Conservation (phyloP, 495 filamentous ascomycete genomes). For the Penicillium egyptiacum region DNA sequence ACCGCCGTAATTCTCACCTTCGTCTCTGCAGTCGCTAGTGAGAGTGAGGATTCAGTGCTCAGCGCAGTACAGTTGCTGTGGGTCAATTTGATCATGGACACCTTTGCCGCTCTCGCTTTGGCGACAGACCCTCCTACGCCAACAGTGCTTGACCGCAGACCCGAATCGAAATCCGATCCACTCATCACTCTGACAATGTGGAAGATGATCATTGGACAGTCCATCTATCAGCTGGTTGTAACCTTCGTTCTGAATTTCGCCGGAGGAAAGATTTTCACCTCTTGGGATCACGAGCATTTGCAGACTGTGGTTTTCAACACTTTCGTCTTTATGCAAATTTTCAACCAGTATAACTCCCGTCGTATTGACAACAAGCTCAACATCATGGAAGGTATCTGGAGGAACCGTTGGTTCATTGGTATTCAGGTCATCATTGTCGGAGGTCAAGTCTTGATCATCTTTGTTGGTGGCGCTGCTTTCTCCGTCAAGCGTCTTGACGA, state of each 20-base stretch:
- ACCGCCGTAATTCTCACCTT: constrained; percentile 85
- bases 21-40: constrained; percentile 70
- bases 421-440: constrained; percentile 84
- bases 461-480: constrained; percentile 73
- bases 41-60: constrained; percentile 67
- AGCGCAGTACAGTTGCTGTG: constrained; percentile 85
- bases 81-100: constrained; percentile 95
- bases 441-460: constrained; percentile 77
- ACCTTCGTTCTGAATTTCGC: constrained; percentile 77
- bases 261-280: constrained; percentile 57
- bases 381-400: constrained; percentile 79
- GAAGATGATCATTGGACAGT: constrained; percentile 92
- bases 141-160: constrained; percentile 68
- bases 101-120: constrained; percentile 89
- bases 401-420: constrained; percentile 78
- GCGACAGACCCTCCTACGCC: constrained; percentile 79
- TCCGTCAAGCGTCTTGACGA: constrained; percentile 56
- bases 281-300: constrained; percentile 49
- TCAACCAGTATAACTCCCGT: constrained; percentile 78
- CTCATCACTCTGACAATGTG: constrained; percentile 82
- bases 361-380: constrained; percentile 89
- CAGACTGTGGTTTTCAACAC: constrained; percentile 84
- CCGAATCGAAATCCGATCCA: constrained; percentile 72
- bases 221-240: constrained; percentile 79
- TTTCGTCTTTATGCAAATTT: constrained; percentile 94